Conservation (phyloP, 495 filamentous ascomycete genomes). For the Penicillium paradoxum region DNA sequence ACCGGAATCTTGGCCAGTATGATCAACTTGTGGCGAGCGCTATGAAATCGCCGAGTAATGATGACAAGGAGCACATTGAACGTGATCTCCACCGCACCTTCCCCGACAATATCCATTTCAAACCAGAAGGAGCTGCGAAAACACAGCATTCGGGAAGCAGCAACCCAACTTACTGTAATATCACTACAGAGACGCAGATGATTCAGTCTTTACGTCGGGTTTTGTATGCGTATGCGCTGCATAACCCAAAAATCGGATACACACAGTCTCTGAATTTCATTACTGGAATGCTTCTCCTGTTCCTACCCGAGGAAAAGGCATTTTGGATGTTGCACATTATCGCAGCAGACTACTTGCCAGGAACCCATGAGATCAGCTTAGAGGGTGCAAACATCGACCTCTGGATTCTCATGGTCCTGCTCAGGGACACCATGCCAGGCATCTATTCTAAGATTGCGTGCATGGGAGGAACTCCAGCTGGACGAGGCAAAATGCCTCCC, state of each 20-base stretch:
- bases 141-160: slow-evolving; percentile 24
- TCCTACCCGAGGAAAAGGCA: slow-evolving; percentile 84
- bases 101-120: slow-evolving; percentile 90
- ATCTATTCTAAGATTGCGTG: slow-evolving; percentile 87
- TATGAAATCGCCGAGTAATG: slow-evolving; percentile 56
- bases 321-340: slow-evolving; percentile 96
- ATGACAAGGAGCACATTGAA: slow-evolving; percentile 87
- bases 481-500: slow-evolving; percentile 32
- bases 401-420: slow-evolving; percentile 80
- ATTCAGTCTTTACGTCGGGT: slow-evolving; percentile 78
- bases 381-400: slow-evolving; percentile 94
- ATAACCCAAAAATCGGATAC: slow-evolving; percentile 87
- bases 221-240: slow-evolving; percentile 81
- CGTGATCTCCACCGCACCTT: slow-evolving; percentile 94
- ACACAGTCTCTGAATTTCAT: slow-evolving; percentile 97
- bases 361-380: slow-evolving; percentile 85
- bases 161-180: slow-evolving; percentile 26
- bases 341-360: slow-evolving; percentile 80
- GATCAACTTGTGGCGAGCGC: slow-evolving; percentile 59
- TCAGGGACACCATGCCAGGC: slow-evolving; percentile 77
- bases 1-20: slow-evolving; percentile 70
- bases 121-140: slow-evolving; percentile 52
- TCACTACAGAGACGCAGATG: slow-evolving; percentile 65
- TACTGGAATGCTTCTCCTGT: slow-evolving; percentile 89
- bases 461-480: slow-evolving; percentile 54